Percentiles rank a stretch among this genome's conserved stretches.
phyloP scores from a whole-genome alignment of 2,329 filamentous ascomycete species.

The Phaeosphaeria sp. region DNA sequence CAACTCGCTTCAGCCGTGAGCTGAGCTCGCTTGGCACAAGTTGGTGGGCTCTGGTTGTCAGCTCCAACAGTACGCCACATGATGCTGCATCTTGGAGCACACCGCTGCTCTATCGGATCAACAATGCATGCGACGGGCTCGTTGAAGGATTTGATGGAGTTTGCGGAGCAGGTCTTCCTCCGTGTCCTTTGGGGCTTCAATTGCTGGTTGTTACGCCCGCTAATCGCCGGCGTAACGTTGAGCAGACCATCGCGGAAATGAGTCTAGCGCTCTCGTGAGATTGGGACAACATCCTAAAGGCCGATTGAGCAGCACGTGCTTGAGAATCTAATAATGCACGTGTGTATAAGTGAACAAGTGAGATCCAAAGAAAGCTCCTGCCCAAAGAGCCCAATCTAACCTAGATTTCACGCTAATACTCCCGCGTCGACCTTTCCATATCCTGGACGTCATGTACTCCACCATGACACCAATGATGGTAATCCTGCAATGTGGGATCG shows the following conservation, averaged over 20 bases:
- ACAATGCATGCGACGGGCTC: not conserved
- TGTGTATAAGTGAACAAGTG: not conserved
- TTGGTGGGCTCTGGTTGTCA: not conserved
- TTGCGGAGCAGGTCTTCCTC: not conserved
- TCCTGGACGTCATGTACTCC: conserved; percentile 1
- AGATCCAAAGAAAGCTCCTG: not conserved
- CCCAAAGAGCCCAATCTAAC: not conserved
- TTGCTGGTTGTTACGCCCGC: not conserved
- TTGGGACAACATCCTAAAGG: not conserved
- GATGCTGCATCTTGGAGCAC: not conserved
- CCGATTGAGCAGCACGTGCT: not conserved
- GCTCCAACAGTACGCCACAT: not conserved
- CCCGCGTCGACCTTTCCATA: not conserved
- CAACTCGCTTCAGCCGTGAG: not conserved
- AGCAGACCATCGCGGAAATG: not conserved
- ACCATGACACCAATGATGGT: not conserved
- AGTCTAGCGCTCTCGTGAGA: not conserved
- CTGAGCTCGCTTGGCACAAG: not conserved
- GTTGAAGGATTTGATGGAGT: not conserved
- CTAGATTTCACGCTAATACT: not conserved
- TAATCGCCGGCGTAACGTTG: not conserved
- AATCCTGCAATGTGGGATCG: not conserved
- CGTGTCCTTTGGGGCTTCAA: not conserved
- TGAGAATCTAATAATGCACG: not conserved
- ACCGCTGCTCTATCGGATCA: not conserved